Conservation (phyloP, 1,284 basidiomycete species). For the Xerocomus alliaceus region DNA sequence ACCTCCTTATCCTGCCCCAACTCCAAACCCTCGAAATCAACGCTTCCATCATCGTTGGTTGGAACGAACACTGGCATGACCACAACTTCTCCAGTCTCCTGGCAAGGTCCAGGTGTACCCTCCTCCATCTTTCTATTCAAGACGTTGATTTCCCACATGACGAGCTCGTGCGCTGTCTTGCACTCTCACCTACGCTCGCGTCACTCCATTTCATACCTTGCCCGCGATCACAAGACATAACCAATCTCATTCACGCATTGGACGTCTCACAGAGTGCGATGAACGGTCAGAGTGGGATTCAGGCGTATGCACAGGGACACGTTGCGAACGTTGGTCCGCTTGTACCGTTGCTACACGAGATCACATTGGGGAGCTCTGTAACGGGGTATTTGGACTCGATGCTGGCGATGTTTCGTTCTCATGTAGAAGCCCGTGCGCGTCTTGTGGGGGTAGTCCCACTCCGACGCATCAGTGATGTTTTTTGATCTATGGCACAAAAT, state of each 20-base stretch:
- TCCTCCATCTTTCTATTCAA: conserved; percentile 23
- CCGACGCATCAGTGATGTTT: conserved; percentile 12
- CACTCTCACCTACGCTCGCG: conserved; percentile 13
- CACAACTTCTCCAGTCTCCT: conserved; percentile 27
- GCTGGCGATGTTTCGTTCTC: conserved; percentile 21
- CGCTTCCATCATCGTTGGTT: not conserved
- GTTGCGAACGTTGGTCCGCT: not conserved
- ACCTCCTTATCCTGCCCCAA: conserved; percentile 22
- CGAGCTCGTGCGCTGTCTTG: conserved; percentile 32
- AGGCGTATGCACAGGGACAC: no score
- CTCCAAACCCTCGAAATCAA: conserved; percentile 28
- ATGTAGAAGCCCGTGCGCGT: conserved; percentile 5
- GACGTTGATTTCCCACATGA: conserved; percentile 27
- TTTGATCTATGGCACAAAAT: conserved; percentile 20
- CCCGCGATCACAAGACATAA: conserved; percentile 25
- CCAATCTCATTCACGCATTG: conserved; percentile 16
- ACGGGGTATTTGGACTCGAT: conserved; percentile 12
- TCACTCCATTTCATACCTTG: conserved; percentile 29
- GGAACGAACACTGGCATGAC: conserved; percentile 9
- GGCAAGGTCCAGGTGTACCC: conserved; percentile 17
- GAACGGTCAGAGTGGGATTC: not conserved
- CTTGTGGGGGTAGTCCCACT: conserved; percentile 6
- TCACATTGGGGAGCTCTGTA: conserved; percentile 24
- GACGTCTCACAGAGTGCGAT: not conserved
- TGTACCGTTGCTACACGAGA: conserved; percentile 17